These are phyloP conservation scores for Fusarium sp. DNA, from an alignment of 2,329 filamentous ascomycete genomes.

Conservation along the genomic window DNA sequence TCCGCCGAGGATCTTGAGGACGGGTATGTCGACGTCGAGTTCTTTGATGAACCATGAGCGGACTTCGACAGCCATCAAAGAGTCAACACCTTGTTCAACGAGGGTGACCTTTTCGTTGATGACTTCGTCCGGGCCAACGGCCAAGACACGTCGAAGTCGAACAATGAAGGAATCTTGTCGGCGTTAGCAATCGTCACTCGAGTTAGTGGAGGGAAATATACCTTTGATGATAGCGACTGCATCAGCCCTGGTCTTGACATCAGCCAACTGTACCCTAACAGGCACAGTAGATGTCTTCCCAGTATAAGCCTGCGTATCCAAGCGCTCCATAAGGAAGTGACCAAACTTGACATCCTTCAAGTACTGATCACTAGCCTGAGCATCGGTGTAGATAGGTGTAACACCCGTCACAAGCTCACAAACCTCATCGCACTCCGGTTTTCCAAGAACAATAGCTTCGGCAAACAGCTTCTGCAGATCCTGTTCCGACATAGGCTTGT, in stretches of 20 bases:
- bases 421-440: neutral
- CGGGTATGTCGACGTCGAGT: slow-evolving; percentile 57
- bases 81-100: neutral
- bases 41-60: slow-evolving; percentile 63
- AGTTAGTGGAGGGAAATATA: neutral
- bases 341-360: neutral
- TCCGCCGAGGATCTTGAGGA: slow-evolving; percentile 53
- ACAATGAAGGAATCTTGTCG: neutral
- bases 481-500: neutral
- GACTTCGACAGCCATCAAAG: slow-evolving; percentile 42
- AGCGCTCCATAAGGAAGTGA: neutral
- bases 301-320: neutral
- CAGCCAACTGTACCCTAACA: neutral
- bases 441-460: neutral
- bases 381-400: neutral
- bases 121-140: neutral
- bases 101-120: neutral
- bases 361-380: neutral
- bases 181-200: fast-evolving
- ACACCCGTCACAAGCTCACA: neutral
- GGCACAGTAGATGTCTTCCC: neutral
- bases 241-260: neutral
- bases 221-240: neutral
- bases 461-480: neutral
- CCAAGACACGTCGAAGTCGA: neutral